Percentiles rank a stretch among this genome's conserved stretches.
These are phyloP conservation scores for Kregervanrija delftensis DNA, from an alignment of 805 yeast species.

Conservation along the genomic window DNA sequence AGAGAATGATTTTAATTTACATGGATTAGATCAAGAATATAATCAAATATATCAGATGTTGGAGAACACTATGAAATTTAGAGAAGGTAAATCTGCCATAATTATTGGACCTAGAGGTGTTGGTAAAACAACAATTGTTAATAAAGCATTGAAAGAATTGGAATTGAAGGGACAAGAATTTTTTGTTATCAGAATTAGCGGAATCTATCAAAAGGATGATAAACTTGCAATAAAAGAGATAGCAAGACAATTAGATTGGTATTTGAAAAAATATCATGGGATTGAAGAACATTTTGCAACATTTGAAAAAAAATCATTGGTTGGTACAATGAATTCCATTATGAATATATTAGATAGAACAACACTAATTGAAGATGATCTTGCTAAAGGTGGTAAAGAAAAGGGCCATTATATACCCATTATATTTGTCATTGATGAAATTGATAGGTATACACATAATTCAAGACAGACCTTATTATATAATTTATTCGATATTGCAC, in stretches of 20 bases:
- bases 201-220: conserved; percentile 69
- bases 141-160: conserved; percentile 46
- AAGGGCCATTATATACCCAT: conserved; percentile 42
- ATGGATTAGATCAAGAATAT: conserved; percentile 34
- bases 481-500: conserved; percentile 83
- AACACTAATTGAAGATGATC: conserved; percentile 10
- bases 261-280: conserved; percentile 13
- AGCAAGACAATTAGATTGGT: conserved; percentile 69
- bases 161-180: conserved; percentile 39
- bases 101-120: conserved; percentile 73
- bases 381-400: conserved; percentile 13
- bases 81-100: conserved; percentile 77
- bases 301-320: conserved; percentile 47
- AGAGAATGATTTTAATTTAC: conserved; percentile 14
- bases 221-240: conserved; percentile 75
- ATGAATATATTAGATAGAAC: conserved; percentile 43
- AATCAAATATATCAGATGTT: conserved; percentile 51
- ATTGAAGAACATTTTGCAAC: conserved; percentile 11
- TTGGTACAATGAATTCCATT: conserved; percentile 55
- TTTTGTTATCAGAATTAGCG: conserved; percentile 59
- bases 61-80: conserved; percentile 55
- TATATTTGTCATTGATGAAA: conserved; percentile 75
- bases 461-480: conserved; percentile 79
- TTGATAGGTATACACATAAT: conserved; percentile 68
- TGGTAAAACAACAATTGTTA: conserved; percentile 66